phyloP scores from a whole-genome alignment of 257 asterid species.

The Prunella vulgaris region DNA sequence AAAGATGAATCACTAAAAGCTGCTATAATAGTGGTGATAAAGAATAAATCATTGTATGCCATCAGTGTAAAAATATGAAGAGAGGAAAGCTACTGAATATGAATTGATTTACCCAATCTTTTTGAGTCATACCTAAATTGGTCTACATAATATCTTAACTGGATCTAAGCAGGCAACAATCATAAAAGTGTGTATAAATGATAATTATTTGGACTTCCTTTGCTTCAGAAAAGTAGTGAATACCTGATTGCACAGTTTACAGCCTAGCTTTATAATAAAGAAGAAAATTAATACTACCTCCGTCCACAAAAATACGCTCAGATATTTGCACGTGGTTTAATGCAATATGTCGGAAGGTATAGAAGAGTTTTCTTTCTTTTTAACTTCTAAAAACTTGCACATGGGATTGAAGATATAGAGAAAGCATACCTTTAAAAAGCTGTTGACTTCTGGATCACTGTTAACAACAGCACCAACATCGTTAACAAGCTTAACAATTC shows the following conservation, averaged over 20 bases:
- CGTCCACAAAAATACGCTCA: no score
- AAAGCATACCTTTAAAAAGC: conserved; percentile 65
- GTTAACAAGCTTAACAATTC: conserved; percentile 91
- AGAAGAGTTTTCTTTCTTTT: background rate
- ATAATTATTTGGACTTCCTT: background rate
- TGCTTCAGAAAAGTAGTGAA: background rate
- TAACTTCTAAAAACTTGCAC: background rate
- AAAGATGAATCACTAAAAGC: background rate
- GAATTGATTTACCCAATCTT: background rate
- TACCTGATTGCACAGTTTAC: background rate
- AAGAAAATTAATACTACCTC: background rate
- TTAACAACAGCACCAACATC: conserved; percentile 95
- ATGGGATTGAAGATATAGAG: background rate
- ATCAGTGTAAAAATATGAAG: background rate
- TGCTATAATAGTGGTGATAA: background rate
- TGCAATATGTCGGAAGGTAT: background rate
- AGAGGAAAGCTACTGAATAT: background rate
- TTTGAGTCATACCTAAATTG: background rate
- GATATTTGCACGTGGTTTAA: no score
- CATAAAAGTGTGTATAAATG: background rate
- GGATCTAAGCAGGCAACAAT: background rate
- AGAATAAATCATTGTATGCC: background rate
- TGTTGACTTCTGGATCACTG: conserved; percentile 88
- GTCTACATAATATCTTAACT: background rate
- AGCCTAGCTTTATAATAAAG: background rate